Evolutionary conservation across 192 early-diverging fungal species (phyloP).

Genomic region (Obelidium mucronatum): DNA sequence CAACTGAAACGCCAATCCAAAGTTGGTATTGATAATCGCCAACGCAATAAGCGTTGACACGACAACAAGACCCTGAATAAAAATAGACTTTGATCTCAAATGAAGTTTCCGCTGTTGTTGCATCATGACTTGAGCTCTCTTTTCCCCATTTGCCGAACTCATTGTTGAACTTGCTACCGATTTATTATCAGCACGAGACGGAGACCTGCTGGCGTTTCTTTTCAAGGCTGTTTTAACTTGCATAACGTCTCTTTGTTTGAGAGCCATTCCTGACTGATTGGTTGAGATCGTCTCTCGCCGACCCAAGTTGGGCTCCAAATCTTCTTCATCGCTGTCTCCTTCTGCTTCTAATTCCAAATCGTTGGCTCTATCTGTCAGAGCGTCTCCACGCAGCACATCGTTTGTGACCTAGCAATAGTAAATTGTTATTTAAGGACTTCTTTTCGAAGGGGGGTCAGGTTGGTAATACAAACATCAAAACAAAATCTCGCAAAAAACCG

Average conservation of each 20-base stretch:
- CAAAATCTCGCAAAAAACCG: conserved; percentile 29
- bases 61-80: background rate
- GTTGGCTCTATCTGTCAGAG: background rate
- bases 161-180: background rate
- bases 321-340: background rate
- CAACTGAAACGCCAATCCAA: background rate
- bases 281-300: background rate
- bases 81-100: background rate
- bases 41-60: background rate
- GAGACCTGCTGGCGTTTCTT: background rate
- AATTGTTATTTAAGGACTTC: background rate
- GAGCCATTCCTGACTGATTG: no score
- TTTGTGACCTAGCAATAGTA: background rate
- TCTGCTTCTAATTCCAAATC: background rate
- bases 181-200: background rate
- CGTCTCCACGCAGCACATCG: background rate
- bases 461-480: conserved; percentile 1
- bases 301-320: background rate
- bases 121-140: background rate
- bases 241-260: no score
- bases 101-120: background rate
- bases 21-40: background rate
- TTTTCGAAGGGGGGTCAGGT: background rate
- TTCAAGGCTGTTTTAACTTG: background rate
- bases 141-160: background rate